A percentile compares a stretch with the other conserved stretches of the same genome.
phyloP scores from a whole-genome alignment of 768 basidiomycete species.

The Lactarius hatsudake region DNA sequence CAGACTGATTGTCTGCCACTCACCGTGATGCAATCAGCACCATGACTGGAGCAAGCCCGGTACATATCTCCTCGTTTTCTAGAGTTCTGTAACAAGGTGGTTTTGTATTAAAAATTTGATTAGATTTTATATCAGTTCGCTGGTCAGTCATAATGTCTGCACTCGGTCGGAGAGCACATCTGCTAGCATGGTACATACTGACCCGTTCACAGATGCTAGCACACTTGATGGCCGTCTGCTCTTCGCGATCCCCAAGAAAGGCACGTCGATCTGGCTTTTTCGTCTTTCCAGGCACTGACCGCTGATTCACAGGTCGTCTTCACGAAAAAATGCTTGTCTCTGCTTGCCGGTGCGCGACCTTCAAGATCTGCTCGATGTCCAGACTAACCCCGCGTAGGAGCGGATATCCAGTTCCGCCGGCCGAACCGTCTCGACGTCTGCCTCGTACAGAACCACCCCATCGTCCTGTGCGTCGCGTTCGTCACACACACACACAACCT shows the following conservation, averaged over 20 bases:
- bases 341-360: conserved; percentile 66
- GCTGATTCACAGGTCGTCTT: conserved; percentile 59
- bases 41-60: no score
- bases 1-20: neutral
- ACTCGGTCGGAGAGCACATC: conserved; percentile 8
- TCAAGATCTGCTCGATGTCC: neutral
- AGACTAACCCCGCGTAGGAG: conserved; percentile 48
- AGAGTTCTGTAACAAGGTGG: neutral
- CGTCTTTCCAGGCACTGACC: neutral
- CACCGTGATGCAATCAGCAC: neutral
- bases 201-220: conserved; percentile 54
- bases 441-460: conserved; percentile 88
- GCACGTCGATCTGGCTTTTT: conserved; percentile 36
- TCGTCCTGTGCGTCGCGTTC: conserved; percentile 70
- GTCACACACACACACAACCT: neutral
- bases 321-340: conserved; percentile 85
- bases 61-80: conserved; percentile 16
- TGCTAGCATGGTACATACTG: neutral
- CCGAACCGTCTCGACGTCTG: conserved; percentile 88
- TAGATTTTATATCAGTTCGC: neutral
- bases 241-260: conserved; percentile 98
- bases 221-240: conserved; percentile 80
- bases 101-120: neutral
- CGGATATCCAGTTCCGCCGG: conserved; percentile 92
- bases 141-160: neutral